These are phyloP conservation scores for Metroxylon sagu DNA, from an alignment of 176 grass and related monocot genomes.

Conservation along the genomic window DNA sequence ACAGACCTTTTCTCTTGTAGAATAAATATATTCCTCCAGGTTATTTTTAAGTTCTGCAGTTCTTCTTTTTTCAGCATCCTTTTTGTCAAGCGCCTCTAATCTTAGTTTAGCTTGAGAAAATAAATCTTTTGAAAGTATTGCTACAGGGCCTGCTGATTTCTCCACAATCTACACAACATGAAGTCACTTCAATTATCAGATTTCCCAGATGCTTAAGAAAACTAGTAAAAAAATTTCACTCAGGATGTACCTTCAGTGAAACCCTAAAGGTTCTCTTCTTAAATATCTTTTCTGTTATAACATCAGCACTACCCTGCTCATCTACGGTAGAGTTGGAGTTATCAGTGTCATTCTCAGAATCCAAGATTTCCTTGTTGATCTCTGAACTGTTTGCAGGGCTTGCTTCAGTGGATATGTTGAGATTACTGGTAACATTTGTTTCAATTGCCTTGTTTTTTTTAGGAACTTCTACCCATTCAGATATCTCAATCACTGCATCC, in stretches of 20 bases:
- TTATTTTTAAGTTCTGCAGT: constrained; percentile 96
- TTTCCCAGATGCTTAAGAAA: neutral
- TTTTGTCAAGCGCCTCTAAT: constrained; percentile 80
- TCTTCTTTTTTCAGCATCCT: constrained; percentile 73
- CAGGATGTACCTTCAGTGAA: constrained; percentile 71
- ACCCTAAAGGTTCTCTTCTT: constrained; percentile 97
- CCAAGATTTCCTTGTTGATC: constrained; percentile 32
- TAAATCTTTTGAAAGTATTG: constrained; percentile 62
- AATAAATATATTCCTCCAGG: constrained; percentile 94
- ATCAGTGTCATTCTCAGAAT: constrained; percentile 31
- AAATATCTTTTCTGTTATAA: constrained; percentile 64
- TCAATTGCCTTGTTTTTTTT: constrained; percentile 78
- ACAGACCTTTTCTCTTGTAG: constrained; percentile 94
- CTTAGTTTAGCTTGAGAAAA: constrained; percentile 85
- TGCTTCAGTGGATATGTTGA: constrained; percentile 46
- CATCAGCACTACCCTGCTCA: constrained; percentile 49
- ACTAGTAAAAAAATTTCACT: neutral
- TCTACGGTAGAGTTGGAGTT: constrained; percentile 26
- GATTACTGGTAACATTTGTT: constrained; percentile 41
- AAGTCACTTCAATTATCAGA: neutral
- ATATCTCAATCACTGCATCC: constrained; percentile 97
- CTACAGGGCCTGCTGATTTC: constrained; percentile 47
- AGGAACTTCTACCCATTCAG: constrained; percentile 94
- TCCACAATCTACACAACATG: constrained; percentile 53
- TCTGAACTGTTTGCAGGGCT: constrained; percentile 39